Evolutionary conservation across 176 grass and related monocot species (phyloP), one percentile per base, ranked within the genome.

Genomic region (Cenchrus purpureus): DNA sequence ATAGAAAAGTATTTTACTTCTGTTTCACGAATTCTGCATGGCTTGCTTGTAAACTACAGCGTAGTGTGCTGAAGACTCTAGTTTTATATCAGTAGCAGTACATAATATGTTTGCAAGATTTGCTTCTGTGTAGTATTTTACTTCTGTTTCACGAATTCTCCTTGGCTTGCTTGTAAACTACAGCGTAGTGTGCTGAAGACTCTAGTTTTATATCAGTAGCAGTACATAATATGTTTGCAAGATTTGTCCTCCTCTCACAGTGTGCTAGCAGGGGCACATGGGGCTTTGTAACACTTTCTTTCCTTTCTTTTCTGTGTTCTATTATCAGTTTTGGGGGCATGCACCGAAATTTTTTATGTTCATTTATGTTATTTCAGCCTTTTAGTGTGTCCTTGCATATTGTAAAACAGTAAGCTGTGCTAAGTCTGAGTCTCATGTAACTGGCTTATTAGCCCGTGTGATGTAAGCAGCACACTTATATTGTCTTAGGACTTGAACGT

Each of bases 151-250:
- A 72, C 32, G n/a, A 28, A 15, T 51, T 1, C 13, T 68, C 64
- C 50, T 80, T 78, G 68, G 68, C 16, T 84, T 87, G 28, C 5
- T 25, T 84, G 31, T 84, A 76, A 34, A 71, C 10, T 71, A 10
- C 19, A 80, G 13, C 4, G 3, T 49, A 50, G 3, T 15, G 8
- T 49, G 57, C 20, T 60, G 40, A 43, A 80, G 58, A 70, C 22
- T 3, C 19, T 74, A 73, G 51, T 71, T 50, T 60, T 67, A 53
- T 61, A 32, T 22, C 54, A 15, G 3, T 66, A 68, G 13, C 19
- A n/a, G 42, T 79, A 19, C 52, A 71, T 19, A 46, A 45, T 82
- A 55, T 45, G 49, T 16, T 86, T 86, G 51, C 22, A 66, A 67
- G 57, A 72, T 32, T 34, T 89, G 4, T 76, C 8, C 45, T 54